A percentile compares a stretch with the other conserved stretches of the same genome.
These are phyloP conservation scores for Blastocystis sp. DNA, from an alignment of 352 stramenopile species.

Conservation along the genomic window DNA sequence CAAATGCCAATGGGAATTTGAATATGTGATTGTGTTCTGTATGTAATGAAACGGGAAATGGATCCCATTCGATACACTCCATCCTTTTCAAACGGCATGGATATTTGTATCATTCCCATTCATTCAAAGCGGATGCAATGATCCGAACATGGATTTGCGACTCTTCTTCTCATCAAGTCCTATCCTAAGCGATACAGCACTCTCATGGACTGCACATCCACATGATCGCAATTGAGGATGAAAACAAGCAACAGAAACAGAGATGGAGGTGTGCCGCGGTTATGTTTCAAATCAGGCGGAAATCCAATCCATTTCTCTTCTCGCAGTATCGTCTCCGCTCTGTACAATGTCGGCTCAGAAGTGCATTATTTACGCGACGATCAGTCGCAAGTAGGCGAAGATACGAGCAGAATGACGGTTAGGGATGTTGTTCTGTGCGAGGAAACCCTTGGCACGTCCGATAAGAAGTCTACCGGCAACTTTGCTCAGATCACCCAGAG, in stretches of 20 bases:
- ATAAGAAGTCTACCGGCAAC: constrained; percentile 61
- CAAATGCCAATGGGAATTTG: too few species aligned
- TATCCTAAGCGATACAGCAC: too few species aligned
- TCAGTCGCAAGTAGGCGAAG: constrained; percentile 3
- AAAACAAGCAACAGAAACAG: constrained; percentile 24
- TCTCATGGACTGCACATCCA: too few species aligned
- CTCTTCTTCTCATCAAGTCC: too few species aligned
- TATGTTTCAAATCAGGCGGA: background rate
- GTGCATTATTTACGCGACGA: constrained; percentile 57
- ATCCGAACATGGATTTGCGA: too few species aligned
- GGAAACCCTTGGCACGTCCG: constrained; percentile 35
- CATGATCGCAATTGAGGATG: too few species aligned
- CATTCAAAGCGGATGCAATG: too few species aligned
- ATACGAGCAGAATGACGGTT: background rate
- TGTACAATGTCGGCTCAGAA: constrained; percentile 45
- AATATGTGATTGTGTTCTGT: too few species aligned
- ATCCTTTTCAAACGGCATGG: too few species aligned
- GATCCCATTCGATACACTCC: too few species aligned
- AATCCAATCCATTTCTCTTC: background rate
- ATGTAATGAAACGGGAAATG: too few species aligned
- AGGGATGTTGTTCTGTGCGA: constrained; percentile 64
- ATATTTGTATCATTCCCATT: too few species aligned
- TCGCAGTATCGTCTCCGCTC: background rate
- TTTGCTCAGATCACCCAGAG: constrained; percentile 64
- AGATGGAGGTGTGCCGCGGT: background rate